Evolutionary conservation across 768 basidiomycete genomes (phyloP), one percentile per base, ranked within the genome.

Genomic region (Botryobasidium botryosum): DNA sequence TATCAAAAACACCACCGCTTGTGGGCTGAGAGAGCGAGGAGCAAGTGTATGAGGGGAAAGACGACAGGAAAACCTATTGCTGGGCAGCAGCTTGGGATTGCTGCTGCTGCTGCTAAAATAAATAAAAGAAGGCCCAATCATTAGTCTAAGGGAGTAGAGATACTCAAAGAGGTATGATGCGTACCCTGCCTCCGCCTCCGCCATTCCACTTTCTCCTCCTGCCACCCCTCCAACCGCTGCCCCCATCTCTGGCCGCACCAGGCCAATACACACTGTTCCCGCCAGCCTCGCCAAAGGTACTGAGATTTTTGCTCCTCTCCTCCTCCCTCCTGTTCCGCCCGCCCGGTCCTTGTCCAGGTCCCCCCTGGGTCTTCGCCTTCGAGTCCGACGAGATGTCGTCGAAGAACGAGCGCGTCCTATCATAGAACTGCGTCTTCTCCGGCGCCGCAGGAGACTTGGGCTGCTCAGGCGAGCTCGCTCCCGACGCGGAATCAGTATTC

Each of bases 231-330:
- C 40, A 42, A 33, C 31, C 31, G 13, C 8, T 31, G 23, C 40
- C 40, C n/a, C n/a, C n/a, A n/a, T n/a, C n/a, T n/a, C n/a, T n/a
- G n/a, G n/a, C n/a, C n/a, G n/a, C n/a, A n/a, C n/a, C n/a, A n/a
- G n/a, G n/a, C n/a, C n/a, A n/a, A 13, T 13, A 13, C 13, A 10
- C 40, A 42, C 10, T 10, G 12, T 42, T 24, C 40, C 25, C 27
- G 28, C 82, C 82, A 6, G 83, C 75, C 57, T 87, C 84, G 2
- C 84, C 85, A 66, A 88, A 88, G 6, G 84, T 87, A 25, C 79
- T 79, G 6, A 87, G 74, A 53, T 87, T 87, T 60, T 71, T 74
- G 59, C 84, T 81, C 48, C 84, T 62, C 56, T 87, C 84, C 53
- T 86, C 85, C 52, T 87, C 83, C 35, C 84, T 62, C 31, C 21